Evolutionary conservation across 2,329 filamentous ascomycete species (phyloP), one percentile per base, ranked within the genome.

Genomic region (Fusarium veterinarium): DNA sequence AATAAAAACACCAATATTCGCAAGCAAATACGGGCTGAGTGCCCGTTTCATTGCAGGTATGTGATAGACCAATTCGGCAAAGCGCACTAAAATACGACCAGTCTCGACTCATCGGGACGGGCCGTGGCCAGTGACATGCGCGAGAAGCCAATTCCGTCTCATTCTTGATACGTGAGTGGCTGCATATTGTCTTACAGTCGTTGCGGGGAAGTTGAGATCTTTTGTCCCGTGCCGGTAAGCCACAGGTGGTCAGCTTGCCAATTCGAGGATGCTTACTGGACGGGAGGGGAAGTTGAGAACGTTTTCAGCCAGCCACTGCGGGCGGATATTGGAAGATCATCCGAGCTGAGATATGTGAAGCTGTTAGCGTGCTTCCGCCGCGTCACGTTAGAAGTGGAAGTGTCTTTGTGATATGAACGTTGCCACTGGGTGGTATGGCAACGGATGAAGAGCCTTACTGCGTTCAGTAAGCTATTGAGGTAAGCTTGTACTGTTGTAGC

Each of bases 271-370:
- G 6, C 12, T 56, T 5, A 48, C 13, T 40, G 35, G 52, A 41
- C 17, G n/a, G 19, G 23, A 48, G 13, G 20, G 6, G 1, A 31
- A 20, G 11, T 1, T 30, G 19, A 10, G 20, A 16, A 13, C 8
- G 30, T 33, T 31, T 63, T 44, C 55, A 64, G 42, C 31, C 37
- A 60, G 55, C 55, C 55, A 60, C 55, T 14, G 12, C 37, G 9
- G 4, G 5, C 5, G 19, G 6, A 20, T 45, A 38, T 31, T 20
- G 25, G 14, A 5, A 1, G 14, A 59, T 60, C 12, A 17, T 25
- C 28, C 8, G 30, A 25, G 19, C 16, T 35, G 4, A 53, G 40
- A 41, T 46, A 64, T 64, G 40, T 55, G 40, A 31, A 44, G 3
- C 2, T 46, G 14, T 23, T 49, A 42, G 44, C 30, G 30, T 42